Conservation (phyloP, 1,139 yeast species). For the Arxiozyma bovina region DNA sequence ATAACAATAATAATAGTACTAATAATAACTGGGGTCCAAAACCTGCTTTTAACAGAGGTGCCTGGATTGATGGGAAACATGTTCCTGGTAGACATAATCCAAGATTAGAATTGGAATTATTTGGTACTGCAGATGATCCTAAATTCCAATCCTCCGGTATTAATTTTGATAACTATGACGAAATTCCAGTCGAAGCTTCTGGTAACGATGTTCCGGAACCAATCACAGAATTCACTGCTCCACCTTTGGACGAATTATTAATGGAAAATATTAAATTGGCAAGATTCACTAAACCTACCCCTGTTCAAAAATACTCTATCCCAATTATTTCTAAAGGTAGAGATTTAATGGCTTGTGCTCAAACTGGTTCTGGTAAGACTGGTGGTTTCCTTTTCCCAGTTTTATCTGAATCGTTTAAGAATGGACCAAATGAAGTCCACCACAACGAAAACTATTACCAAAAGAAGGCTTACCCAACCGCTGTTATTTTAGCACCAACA, state of each 20-base stretch:
- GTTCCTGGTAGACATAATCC: conserved; percentile 71
- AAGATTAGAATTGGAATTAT: conserved; percentile 67
- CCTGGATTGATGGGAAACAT: conserved; percentile 83
- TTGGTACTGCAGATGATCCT: conserved; percentile 80
- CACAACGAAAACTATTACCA: conserved; percentile 44
- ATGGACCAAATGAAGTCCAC: conserved; percentile 72
- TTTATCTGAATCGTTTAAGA: conserved; percentile 77
- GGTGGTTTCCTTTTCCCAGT: conserved; percentile 99
- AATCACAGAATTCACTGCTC: conserved; percentile 75
- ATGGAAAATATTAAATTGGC: conserved; percentile 82
- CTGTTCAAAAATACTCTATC: conserved; percentile 96
- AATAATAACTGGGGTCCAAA: conserved; percentile 2
- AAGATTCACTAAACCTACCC: conserved; percentile 92
- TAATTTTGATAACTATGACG: conserved; percentile 96
- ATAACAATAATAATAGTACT: not conserved
- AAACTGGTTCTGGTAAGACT: conserved; percentile 99
- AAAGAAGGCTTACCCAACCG: conserved; percentile 87
- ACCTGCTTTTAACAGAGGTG: conserved; percentile 34
- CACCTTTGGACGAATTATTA: conserved; percentile 82
- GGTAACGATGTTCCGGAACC: conserved; percentile 96
- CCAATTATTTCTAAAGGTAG: conserved; percentile 94
- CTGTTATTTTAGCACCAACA: conserved; percentile 93
- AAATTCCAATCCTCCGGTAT: conserved; percentile 89
- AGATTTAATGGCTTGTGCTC: conserved; percentile 99
- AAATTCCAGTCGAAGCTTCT: conserved; percentile 95